phyloP scores from a whole-genome alignment of 1,284 basidiomycete species.

The Hymenochaete sp. region DNA sequence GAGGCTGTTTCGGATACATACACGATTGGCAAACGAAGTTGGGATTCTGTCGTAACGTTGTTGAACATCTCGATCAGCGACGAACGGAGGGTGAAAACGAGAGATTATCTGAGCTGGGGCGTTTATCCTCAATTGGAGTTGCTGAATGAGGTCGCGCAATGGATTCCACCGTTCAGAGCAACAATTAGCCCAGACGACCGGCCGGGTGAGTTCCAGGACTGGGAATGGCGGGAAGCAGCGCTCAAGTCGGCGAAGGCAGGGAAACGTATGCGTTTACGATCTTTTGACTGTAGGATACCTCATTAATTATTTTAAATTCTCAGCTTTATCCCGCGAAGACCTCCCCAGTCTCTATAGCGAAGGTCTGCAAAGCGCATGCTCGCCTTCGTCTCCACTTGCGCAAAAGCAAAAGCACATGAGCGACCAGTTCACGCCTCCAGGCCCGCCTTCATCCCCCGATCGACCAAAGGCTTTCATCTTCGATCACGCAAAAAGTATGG shows the following conservation, averaged over 20 bases:
- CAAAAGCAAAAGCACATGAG: no score
- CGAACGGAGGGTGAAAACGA: slow-evolving; percentile 1
- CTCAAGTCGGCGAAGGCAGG: slow-evolving; percentile 24
- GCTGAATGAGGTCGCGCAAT: slow-evolving; percentile 12
- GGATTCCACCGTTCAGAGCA: slow-evolving; percentile 25
- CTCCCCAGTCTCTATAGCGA: no score
- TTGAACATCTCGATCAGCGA: slow-evolving; percentile 28
- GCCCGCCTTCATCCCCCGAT: no score
- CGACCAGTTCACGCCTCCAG: no score
- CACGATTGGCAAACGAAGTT: slow-evolving; percentile 29
- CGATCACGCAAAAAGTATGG: slow-evolving; percentile 42
- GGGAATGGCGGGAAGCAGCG: slow-evolving; percentile 22
- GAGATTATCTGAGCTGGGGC: slow-evolving; percentile 12
- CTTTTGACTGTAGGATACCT: not conserved
- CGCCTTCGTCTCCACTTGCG: no score
- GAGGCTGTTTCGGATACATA: slow-evolving; percentile 31
- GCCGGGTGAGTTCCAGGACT: slow-evolving; percentile 25
- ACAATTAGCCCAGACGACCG: slow-evolving; percentile 27
- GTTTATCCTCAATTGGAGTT: slow-evolving; percentile 11
- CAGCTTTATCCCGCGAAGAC: not conserved
- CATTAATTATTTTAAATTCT: not conserved
- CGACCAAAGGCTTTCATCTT: slow-evolving; percentile 44
- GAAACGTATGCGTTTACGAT: slow-evolving; percentile 22
- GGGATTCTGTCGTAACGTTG: slow-evolving; percentile 25
- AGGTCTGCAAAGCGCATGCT: no score